A percentile compares a stretch with the other conserved stretches of the same genome.
Conservation (phyloP, 176 grass and related monocot genomes). For the Rhynchospora pubera region DNA sequence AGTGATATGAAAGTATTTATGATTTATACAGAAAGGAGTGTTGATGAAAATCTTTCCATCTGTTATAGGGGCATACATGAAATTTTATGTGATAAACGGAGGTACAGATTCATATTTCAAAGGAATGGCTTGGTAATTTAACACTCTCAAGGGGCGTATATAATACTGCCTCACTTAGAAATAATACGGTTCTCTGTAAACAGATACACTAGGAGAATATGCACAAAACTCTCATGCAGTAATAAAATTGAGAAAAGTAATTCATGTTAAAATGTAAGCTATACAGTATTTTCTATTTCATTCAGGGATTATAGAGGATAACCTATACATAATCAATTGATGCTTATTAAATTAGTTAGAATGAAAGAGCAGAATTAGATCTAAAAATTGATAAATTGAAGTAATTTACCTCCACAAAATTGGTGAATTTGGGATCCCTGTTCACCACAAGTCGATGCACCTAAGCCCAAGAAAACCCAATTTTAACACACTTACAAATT, state of each 20-base stretch:
- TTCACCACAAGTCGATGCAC: constrained; percentile 94
- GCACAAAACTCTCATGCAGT: neutral
- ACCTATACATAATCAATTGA: neutral
- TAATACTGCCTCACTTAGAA: neutral
- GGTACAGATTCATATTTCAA: neutral
- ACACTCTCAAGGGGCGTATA: neutral
- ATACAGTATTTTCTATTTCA: neutral
- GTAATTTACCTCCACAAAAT: constrained; percentile 82
- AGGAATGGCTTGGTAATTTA: neutral
- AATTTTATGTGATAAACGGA: neutral
- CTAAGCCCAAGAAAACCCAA: constrained; percentile 29
- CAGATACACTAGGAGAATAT: neutral
- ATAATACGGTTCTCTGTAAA: neutral
- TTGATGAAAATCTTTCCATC: neutral
- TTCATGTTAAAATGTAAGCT: neutral
- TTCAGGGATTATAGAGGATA: neutral
- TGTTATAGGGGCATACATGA: neutral
- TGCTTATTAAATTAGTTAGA: neutral
- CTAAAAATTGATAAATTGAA: constrained; percentile 14
- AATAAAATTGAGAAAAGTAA: neutral
- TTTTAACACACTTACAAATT: neutral
- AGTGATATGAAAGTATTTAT: neutral
- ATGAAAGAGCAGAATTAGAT: constrained; percentile 1
- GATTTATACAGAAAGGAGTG: neutral
- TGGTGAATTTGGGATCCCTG: constrained; percentile 94